These are phyloP conservation scores for Magnaporthiopsis incrustans DNA, from an alignment of 2,329 filamentous ascomycete genomes.

Conservation along the genomic window DNA sequence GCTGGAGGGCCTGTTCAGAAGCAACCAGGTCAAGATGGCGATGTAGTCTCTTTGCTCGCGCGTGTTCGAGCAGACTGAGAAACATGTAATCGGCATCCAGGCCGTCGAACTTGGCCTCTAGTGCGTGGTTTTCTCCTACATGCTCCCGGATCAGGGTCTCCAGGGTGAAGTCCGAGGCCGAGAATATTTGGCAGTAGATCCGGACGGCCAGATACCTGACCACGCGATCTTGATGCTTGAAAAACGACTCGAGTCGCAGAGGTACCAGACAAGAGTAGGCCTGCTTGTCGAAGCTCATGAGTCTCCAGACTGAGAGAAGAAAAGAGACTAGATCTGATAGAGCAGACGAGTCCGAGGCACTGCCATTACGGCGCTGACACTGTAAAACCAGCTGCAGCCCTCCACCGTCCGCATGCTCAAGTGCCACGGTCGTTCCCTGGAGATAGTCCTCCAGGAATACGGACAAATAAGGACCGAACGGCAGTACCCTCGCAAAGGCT, in stretches of 20 bases:
- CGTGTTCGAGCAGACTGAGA: conserved; percentile 49
- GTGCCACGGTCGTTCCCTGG: conserved; percentile 17
- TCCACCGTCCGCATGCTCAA: conserved; percentile 1
- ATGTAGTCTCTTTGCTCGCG: conserved; percentile 38
- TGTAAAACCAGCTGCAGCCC: conserved; percentile 1
- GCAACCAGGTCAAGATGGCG: conserved; percentile 25
- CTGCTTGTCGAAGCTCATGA: conserved; percentile 67
- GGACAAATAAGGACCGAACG: conserved; percentile 72
- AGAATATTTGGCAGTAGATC: conserved; percentile 70
- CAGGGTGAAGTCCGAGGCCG: conserved; percentile 70
- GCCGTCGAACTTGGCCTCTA: conserved; percentile 70
- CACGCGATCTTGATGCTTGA: conserved; percentile 48
- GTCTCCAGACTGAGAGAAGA: conserved; percentile 66
- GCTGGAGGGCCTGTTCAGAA: conserved; percentile 19
- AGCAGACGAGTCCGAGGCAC: background rate
- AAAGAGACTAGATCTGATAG: conserved; percentile 24
- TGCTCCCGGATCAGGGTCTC: conserved; percentile 63
- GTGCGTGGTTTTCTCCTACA: conserved; percentile 49
- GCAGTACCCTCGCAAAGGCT: conserved; percentile 71
- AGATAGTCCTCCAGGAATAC: conserved; percentile 54
- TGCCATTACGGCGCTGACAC: background rate
- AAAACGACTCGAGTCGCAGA: conserved; percentile 59
- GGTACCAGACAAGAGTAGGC: conserved; percentile 57
- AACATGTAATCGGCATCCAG: conserved; percentile 71
- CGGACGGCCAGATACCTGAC: conserved; percentile 77